Base-by-base conservation (phyloP, 371 early-diverging fungal genomes). In the Mortierella sp. region DNA sequence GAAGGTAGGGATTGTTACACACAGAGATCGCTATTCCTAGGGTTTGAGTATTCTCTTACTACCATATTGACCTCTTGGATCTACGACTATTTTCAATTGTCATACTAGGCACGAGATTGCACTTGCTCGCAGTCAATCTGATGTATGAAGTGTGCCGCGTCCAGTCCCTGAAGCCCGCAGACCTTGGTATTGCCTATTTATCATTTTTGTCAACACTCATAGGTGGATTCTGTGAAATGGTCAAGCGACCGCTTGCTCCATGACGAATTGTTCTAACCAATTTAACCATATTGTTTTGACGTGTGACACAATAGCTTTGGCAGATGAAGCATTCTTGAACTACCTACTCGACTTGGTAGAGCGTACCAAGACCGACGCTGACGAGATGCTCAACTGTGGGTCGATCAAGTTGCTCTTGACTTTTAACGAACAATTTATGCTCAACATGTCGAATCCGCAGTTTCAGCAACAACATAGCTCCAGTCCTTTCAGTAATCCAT, bases 71-170 rank as follows among this genome's bases (percentile, higher is more conserved):
- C 9, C 37, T 37, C 37, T 37, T 37, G 3, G 37, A 37, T 37
- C 37, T 9, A 3, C 3, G 37, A 37, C 62, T 37, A 45, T 57
- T 62, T 51, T 62, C 26, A 7, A 57, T 37, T 26, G 18, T 18
- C 2, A 7, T 25, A n/a, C 46, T 66, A 82, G 82, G 70, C 6
- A 52, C 57, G 19, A 65, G 45, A 46, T 37, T 86, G 50, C 88
- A 89, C 21, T 77, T 75, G 12, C 70, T 90, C 26, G 86, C 90
- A 1, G 82, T 93, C 70, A 75, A 83, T 23, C 75, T 95, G 23
- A 83, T 90, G 66, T 93, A 87, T 81, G 93, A 95, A 75, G 86
- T 96, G 72, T 92, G 91, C 60, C 85, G 91, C 70, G 83, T 92
- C 11, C 90, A 90, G 48, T 85, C 86, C 66, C 70, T 94, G 52